Base-by-base conservation (phyloP, 106 monocot species). In the Vanilla planifolia region DNA sequence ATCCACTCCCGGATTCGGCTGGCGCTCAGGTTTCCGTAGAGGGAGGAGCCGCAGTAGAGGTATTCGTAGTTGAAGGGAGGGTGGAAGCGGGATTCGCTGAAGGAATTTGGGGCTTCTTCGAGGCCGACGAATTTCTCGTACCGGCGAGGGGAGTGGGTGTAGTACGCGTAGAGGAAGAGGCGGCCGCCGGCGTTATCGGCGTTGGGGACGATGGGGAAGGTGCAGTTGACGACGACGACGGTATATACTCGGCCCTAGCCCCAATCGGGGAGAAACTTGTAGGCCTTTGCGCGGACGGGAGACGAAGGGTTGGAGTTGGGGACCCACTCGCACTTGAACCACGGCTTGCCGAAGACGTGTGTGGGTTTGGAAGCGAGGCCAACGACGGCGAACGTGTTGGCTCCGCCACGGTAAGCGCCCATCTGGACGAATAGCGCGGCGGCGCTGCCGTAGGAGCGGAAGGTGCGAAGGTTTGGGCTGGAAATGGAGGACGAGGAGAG, bases 181-280 rank as follows among this genome's bases (percentile, higher is more conserved):
- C 67, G 68, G 22, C 93, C 93, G 53, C 93, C 93, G 48, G 77
- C 65, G 64, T 89, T 89, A 67, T 89, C 89, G 66, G 66, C 19
- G 50, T 89, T 89, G 65, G 89, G 93, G 40, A 62, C 65, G 10
- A 56, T 16, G 29, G 78, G 41, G 74, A 93, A 93, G 14, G 93
- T 93, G 82, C 93, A 93, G 72, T 93, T 93, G 39, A 93, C 93
- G 64, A 93, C 72, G 62, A 93, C 93, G 33, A 77, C 85, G 26
- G 93, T 93, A 85, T 93, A 93, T 44, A 93, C 85, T 21, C 80
- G 84, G 62, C 93, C 93, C 61, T 85, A 93, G 68, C 93, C 93
- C 93, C 93, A 93, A 53, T 93, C 93, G 3, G 93, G 93, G 46
- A 89, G 79, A 55, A 89, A 82, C 63, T 77, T 85, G 74, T 70